Conservation (phyloP, 2,329 filamentous ascomycete genomes). For the Nannizzia gypsea region DNA sequence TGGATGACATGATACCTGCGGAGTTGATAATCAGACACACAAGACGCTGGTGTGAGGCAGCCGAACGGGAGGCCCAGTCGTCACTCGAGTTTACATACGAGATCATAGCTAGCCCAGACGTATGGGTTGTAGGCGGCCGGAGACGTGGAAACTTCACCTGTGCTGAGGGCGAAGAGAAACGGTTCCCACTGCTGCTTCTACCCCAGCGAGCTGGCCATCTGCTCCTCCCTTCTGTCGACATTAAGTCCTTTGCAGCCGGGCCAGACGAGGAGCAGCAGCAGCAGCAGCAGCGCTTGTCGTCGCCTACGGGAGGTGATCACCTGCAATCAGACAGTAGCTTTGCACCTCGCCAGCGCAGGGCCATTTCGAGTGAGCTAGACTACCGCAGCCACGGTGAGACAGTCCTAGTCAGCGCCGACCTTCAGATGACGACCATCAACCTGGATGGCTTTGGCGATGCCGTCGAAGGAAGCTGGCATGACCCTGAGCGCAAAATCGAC, state of each 20-base stretch:
- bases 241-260: conserved; percentile 47
- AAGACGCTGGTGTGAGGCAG: conserved; percentile 39
- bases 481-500: too few species aligned
- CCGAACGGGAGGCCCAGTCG: conserved; percentile 25
- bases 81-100: conserved; percentile 73
- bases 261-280: conserved; percentile 10
- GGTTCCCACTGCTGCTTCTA: conserved; percentile 62
- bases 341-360: conserved; percentile 20
- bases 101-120: conserved; percentile 58
- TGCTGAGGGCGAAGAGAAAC: conserved; percentile 35
- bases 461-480: conserved; percentile 24
- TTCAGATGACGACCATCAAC: conserved; percentile 60
- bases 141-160: conserved; percentile 62
- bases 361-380: conserved; percentile 61
- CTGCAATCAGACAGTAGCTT: conserved; percentile 7
- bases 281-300: conserved; percentile 1
- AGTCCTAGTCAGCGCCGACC: conserved; percentile 60
- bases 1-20: conserved; percentile 33
- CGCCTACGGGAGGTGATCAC: conserved; percentile 1
- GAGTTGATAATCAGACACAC: conserved; percentile 43
- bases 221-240: conserved; percentile 67
- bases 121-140: conserved; percentile 76
- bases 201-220: conserved; percentile 67
- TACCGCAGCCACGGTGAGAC: conserved; percentile 66
- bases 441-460: conserved; percentile 51